Conservation (phyloP, 345 rosid genomes). For the Orychophragmus violaceus region DNA sequence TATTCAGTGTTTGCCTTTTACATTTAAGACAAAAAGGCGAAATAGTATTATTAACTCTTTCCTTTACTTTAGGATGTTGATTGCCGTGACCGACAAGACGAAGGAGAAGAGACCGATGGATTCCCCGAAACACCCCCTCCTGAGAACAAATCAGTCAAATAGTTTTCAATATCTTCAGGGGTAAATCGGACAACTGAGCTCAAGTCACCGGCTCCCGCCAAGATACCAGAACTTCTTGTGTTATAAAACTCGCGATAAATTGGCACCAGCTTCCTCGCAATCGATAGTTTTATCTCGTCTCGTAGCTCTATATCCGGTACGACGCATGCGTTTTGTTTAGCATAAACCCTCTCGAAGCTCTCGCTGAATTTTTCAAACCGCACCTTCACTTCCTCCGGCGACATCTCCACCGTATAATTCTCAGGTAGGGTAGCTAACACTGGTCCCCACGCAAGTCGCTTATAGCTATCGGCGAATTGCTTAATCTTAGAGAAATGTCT, state of each 20-base stretch:
- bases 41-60: too few species aligned
- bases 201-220: conserved; percentile 19
- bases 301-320: conserved; percentile 50
- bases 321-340: conserved; percentile 42
- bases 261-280: conserved; percentile 40
- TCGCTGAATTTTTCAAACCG: conserved; percentile 44
- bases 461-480: conserved; percentile 50
- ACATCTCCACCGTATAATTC: conserved; percentile 25
- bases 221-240: conserved; percentile 15
- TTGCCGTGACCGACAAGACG: conserved; percentile 13
- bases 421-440: conserved; percentile 42
- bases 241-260: conserved; percentile 53
- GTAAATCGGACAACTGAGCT: conserved; percentile 40
- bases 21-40: conserved; percentile 1
- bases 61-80: neutral
- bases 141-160: conserved; percentile 40
- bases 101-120: neutral
- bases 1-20: conserved; percentile 5
- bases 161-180: conserved; percentile 64
- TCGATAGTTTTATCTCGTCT: conserved; percentile 49
- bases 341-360: conserved; percentile 48
- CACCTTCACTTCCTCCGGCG: conserved; percentile 41
- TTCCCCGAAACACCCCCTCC: conserved; percentile 6
- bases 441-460: conserved; percentile 52
- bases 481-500: conserved; percentile 45